Evolutionary conservation across 1,284 basidiomycete species (phyloP).

Genomic region (Erythrobasidium hasegawianum): DNA sequence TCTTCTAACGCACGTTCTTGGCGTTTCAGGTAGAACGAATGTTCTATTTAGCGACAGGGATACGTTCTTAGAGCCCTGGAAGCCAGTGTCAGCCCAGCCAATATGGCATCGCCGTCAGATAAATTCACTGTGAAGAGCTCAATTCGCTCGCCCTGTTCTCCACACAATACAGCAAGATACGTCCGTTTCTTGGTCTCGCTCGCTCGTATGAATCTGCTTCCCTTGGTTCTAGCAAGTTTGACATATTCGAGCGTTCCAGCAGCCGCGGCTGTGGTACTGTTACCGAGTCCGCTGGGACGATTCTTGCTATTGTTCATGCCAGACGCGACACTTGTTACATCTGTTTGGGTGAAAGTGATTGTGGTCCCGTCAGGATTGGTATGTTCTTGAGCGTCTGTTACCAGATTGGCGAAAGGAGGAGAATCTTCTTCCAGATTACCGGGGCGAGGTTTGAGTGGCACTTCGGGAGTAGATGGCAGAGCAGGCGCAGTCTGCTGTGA

Average conservation of each 20-base stretch:
- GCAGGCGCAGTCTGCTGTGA: neutral
- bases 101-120: slow-evolving; percentile 73
- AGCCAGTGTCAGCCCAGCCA: slow-evolving; percentile 44
- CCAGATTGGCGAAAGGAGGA: slow-evolving; percentile 27
- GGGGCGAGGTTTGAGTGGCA: slow-evolving; percentile 5
- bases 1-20: slow-evolving; percentile 55
- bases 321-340: slow-evolving; percentile 15
- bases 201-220: slow-evolving; percentile 70
- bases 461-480: neutral
- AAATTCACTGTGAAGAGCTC: slow-evolving; percentile 75
- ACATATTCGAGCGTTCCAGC: slow-evolving; percentile 64
- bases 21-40: slow-evolving; percentile 81
- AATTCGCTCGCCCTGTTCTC: slow-evolving; percentile 86
- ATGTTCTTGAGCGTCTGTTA: slow-evolving; percentile 8
- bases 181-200: slow-evolving; percentile 82
- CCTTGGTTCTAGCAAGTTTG: slow-evolving; percentile 83
- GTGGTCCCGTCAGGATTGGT: slow-evolving; percentile 31
- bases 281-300: neutral
- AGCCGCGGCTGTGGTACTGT: slow-evolving; percentile 6
- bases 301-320: neutral
- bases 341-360: slow-evolving; percentile 28
- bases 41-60: slow-evolving; percentile 56
- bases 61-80: slow-evolving; percentile 44
- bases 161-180: slow-evolving; percentile 78
- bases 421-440: slow-evolving; percentile 10